Base-by-base conservation (phyloP, 2,329 filamentous ascomycete genomes). In the Epichloe brachyelytri region DNA sequence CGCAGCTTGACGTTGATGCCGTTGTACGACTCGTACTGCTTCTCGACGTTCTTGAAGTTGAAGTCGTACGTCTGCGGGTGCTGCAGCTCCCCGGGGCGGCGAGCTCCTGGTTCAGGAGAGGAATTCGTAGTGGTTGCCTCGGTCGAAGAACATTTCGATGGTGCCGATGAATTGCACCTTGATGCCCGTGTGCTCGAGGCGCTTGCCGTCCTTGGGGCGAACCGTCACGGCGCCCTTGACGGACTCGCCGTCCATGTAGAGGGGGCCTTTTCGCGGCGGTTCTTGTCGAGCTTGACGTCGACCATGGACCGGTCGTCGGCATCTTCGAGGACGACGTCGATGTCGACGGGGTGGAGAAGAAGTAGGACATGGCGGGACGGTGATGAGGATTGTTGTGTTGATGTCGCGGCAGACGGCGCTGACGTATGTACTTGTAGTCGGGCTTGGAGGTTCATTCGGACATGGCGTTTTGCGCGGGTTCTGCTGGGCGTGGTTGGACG, bases 81-180 rank as follows among this genome's bases (percentile, higher is more conserved):
- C 67, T 97, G 93, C 52, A 98, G 85, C 74, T 98, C 93, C 93
- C 93, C 2, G 93, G 93, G 17, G 93, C 90, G 17, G 93, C 93
- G 40, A 98, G 83, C 71, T 98, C 93, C 71, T 97, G 94, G 61
- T 93, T 91, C 30, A 97, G 81, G 89, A 95, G 54, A 98, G 85
- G 71, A 98, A 98, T 72, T 98, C 93, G 76, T 98, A 95, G 74
- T 97, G 93, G 68, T 96, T 98, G 62, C 91, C 91, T 64, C 93
- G 88, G 69, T 98, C 93, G 70, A 95, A 98, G 79, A 97, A 98
- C 93, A 98, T 98, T 69, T 98, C 93, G 76, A 98, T 98, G 56
- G 90, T 94, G 66, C 93, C 93, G 62, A 98, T 96, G 74, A 98
- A 98, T 68, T 98, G 93, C 62, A 98, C 91, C 73, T 98, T 98